phyloP scores from a whole-genome alignment of 805 yeast species.

The Myxozyma melibiosi region DNA sequence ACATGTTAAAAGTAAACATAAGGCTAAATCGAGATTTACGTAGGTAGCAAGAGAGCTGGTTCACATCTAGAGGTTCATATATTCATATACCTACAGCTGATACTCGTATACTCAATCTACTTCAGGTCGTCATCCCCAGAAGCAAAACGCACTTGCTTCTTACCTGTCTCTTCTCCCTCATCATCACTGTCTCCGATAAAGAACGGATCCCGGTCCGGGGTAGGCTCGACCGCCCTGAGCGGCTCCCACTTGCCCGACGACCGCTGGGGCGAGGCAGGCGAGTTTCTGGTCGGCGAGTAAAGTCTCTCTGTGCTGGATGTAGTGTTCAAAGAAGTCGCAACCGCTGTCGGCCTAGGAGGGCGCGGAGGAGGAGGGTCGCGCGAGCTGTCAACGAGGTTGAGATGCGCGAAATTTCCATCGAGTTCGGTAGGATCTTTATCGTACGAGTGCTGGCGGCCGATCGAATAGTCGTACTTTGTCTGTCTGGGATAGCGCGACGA shows the following conservation, averaged over 20 bases:
- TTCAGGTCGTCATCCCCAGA: slow-evolving; percentile 6
- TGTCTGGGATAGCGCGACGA: not conserved
- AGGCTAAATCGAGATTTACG: not conserved
- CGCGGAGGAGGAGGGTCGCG: slow-evolving; percentile 39
- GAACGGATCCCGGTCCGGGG: slow-evolving; percentile 52
- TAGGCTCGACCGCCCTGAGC: slow-evolving; percentile 46
- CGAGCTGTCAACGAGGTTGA: slow-evolving; percentile 49
- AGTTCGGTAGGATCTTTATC: slow-evolving; percentile 62
- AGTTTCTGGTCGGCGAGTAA: not conserved
- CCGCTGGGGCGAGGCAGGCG: slow-evolving; percentile 12
- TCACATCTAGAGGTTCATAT: not conserved
- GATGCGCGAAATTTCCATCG: slow-evolving; percentile 53
- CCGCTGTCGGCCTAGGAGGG: slow-evolving; percentile 39
- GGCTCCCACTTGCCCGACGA: slow-evolving; percentile 48
- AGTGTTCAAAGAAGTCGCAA: not conserved
- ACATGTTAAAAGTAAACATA: not conserved
- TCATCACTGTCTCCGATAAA: slow-evolving; percentile 57
- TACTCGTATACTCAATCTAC: not conserved
- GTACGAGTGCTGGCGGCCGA: slow-evolving; percentile 40
- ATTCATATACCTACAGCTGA: not conserved
- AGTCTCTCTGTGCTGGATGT: not conserved
- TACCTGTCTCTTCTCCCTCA: slow-evolving; percentile 33
- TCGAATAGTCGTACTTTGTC: slow-evolving; percentile 10
- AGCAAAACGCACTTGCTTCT: slow-evolving; percentile 29
- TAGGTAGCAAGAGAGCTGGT: not conserved